Evolutionary conservation across 345 rosid species (phyloP), one percentile per base, ranked within the genome.

Genomic region (Anastatica hierochuntica): DNA sequence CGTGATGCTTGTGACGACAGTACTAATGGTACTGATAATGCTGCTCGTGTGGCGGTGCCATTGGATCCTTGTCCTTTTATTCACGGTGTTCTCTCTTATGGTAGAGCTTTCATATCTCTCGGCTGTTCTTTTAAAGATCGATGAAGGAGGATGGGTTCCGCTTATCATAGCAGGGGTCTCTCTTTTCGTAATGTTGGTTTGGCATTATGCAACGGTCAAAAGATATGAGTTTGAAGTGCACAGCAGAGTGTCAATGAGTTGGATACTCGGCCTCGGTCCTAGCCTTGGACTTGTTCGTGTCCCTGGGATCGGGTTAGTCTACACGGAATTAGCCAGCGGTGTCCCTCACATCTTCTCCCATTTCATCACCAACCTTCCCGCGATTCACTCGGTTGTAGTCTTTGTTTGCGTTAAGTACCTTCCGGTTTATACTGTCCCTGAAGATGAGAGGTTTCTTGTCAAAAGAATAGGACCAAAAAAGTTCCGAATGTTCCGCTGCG

Each of bases 211-310:
- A 41, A 78, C 87, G 1, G 61, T 82, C 64, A 85, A 78, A 56
- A 77, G 79, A 8, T 85, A 85, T 8, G 87, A 85, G 77, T 80
- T 85, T 42, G 88, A 85, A 76, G 72, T 80, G 77, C 80, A 85
- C 21, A 77, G 87, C 33, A 78, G 60, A 68, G 83, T 85, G 17
- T 85, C 95, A 12, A 78, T 85, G 90, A 83, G 90, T 8, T 85
- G 95, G 95, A 74, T 85, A 39, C 79, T 85, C 1, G 87, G 95
- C 18, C 84, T 85, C n/a, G 95, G 95, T 34, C 95, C 95, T 14
- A 85, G 90, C 63, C 70, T 85, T 14, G 90, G 95, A 39, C 80
- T 85, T n/a, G 90, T 85, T n/a, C 78, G 90, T 36, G 95, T 85
- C 44, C 90, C 95, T 0, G 95, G 90, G 35, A 71, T 77, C 3